Conservation (phyloP, 2,329 filamentous ascomycete genomes). For the Rutstroemia sp. region DNA sequence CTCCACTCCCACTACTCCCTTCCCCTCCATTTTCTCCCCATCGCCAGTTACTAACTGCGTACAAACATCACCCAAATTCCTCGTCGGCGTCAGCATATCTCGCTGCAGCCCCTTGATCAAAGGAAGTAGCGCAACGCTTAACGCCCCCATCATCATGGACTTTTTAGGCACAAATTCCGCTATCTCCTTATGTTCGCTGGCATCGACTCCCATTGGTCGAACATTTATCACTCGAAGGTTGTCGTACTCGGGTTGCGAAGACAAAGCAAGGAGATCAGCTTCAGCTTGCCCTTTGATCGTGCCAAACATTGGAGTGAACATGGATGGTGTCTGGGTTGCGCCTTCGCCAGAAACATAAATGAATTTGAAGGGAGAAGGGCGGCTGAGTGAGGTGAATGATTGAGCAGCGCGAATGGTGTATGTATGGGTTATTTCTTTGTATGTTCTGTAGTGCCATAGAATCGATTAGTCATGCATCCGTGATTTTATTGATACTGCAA, state of each 20-base stretch:
- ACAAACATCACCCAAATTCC: conserved; percentile 39
- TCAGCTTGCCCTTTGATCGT: conserved; percentile 64
- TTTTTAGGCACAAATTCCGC: conserved; percentile 28
- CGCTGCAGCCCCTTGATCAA: conserved; percentile 27
- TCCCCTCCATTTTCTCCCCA: conserved; percentile 33
- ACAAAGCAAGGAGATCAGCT: conserved; percentile 45
- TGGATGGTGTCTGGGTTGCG: conserved; percentile 48
- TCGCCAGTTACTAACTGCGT: conserved; percentile 42
- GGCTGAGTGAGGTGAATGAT: conserved; percentile 45
- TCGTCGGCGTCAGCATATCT: conserved; percentile 36
- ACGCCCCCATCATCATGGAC: conserved; percentile 21
- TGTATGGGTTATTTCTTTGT: conserved; percentile 60
- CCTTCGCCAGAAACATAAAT: conserved; percentile 56
- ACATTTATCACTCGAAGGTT: conserved; percentile 48
- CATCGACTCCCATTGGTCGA: conserved; percentile 54
- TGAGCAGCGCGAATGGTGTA: conserved; percentile 57
- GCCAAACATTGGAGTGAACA: conserved; percentile 50
- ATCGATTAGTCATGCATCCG: neutral
- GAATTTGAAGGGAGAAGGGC: conserved; percentile 53
- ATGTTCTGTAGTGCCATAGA: conserved; percentile 38
- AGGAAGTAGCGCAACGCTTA: conserved; percentile 16
- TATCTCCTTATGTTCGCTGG: conserved; percentile 34
- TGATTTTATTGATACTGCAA: neutral
- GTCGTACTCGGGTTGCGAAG: conserved; percentile 32
- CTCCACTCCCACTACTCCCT: conserved; percentile 32